phyloP scores from a whole-genome alignment of 441 rosid species.

The Sinapis alba region DNA sequence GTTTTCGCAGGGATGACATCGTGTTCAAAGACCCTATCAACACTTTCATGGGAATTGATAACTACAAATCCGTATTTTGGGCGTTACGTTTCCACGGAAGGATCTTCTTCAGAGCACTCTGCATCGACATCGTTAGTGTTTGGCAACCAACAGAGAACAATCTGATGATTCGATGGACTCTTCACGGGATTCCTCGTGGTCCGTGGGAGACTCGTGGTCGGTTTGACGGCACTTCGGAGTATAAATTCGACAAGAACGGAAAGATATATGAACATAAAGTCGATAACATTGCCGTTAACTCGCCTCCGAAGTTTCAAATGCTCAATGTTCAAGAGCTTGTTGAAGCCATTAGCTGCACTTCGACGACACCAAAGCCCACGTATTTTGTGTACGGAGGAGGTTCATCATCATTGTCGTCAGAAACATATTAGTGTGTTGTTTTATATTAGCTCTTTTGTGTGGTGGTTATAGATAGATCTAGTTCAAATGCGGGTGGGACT shows the following conservation, averaged over 20 bases:
- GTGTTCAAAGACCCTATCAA: constrained; percentile 84
- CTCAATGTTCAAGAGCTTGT: constrained; percentile 67
- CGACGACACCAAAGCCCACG: constrained; percentile 79
- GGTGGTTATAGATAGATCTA: constrained; percentile 23
- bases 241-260: constrained; percentile 78
- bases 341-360: constrained; percentile 63
- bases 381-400: constrained; percentile 53
- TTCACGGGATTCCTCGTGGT: constrained; percentile 79
- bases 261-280: constrained; percentile 83
- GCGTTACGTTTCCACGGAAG: constrained; percentile 77
- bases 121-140: constrained; percentile 63
- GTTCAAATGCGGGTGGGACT: neutral
- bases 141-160: constrained; percentile 76
- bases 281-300: constrained; percentile 67
- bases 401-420: constrained; percentile 19
- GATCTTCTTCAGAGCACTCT: constrained; percentile 77
- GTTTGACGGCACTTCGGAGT: constrained; percentile 84
- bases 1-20: constrained; percentile 66
- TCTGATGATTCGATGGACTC: constrained; percentile 82
- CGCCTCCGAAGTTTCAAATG: constrained; percentile 68
- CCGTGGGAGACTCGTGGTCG: constrained; percentile 84
- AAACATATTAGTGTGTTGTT: constrained; percentile 2
- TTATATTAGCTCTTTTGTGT: constrained; percentile 25
- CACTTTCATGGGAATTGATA: constrained; percentile 72
- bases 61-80: constrained; percentile 79